Conservation (phyloP, 2,329 filamentous ascomycete genomes). For the Pseudocercospora fijiensis region DNA sequence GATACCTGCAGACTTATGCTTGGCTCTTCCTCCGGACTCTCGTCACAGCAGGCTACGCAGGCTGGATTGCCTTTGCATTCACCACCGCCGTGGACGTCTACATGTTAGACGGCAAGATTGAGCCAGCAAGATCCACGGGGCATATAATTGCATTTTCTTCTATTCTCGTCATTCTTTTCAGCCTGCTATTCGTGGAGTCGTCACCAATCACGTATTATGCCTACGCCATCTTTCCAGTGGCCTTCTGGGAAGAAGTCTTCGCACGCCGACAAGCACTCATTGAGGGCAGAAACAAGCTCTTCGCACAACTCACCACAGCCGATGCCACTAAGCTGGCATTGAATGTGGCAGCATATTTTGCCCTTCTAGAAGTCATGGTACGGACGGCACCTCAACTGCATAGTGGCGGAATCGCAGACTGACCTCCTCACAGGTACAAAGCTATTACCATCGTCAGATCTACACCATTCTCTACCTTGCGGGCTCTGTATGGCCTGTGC, state of each 20-base stretch:
- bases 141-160: conserved; percentile 71
- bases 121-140: conserved; percentile 61
- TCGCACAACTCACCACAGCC: conserved; percentile 63
- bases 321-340: conserved; percentile 61
- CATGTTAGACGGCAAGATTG: conserved; percentile 70
- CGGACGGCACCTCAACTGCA: conserved; percentile 22
- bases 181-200: conserved; percentile 73
- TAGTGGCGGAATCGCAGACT: conserved; percentile 2
- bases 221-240: conserved; percentile 87
- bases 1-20: conserved; percentile 96
- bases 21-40: conserved; percentile 92
- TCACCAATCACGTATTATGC: conserved; percentile 84
- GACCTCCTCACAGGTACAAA: conserved; percentile 64
- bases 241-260: conserved; percentile 96
- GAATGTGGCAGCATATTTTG: conserved; percentile 67
- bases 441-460: conserved; percentile 87
- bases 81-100: conserved; percentile 86
- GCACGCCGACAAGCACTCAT: conserved; percentile 69
- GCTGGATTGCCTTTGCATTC: conserved; percentile 91
- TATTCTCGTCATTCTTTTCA: conserved; percentile 70
- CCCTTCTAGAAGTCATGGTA: conserved; percentile 71
- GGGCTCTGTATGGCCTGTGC: conserved; percentile 73
- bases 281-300: conserved; percentile 66
- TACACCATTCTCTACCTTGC: conserved; percentile 77
- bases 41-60: conserved; percentile 85